phyloP scores from a whole-genome alignment of 306 rosid genomes.

The Fragaria vesca region DNA sequence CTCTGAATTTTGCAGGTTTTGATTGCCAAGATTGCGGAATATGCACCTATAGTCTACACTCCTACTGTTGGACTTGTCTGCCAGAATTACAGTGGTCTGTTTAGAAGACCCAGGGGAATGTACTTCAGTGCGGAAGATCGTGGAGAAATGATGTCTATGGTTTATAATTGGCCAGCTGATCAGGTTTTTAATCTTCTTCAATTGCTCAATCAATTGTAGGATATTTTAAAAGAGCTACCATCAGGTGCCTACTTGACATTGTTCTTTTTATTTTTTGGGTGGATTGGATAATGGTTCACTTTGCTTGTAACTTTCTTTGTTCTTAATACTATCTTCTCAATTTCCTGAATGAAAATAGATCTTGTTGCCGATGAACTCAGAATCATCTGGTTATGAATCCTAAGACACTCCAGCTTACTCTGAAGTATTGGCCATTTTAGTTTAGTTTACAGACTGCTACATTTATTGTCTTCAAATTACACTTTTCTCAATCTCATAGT shows the following conservation, averaged over 20 bases:
- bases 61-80: conserved; percentile 99
- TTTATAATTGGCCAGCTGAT: conserved; percentile 99
- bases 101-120: conserved; percentile 99
- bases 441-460: neutral
- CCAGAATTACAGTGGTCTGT: conserved; percentile 91
- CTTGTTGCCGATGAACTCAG: neutral
- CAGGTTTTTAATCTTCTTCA: conserved; percentile 49
- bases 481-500: neutral
- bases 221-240: neutral
- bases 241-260: neutral
- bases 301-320: neutral
- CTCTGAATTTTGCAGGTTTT: conserved; percentile 64
- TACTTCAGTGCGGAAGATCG: conserved; percentile 94
- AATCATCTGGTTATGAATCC: neutral
- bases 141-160: conserved; percentile 99
- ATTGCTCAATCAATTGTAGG: neutral
- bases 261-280: neutral
- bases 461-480: neutral
- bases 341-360: neutral
- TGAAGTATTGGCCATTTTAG: neutral
- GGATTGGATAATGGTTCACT: neutral
- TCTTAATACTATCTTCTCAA: neutral
- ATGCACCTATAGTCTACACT: conserved; percentile 94
- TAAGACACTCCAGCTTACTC: neutral
- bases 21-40: conserved; percentile 87